A percentile compares a stretch with the other conserved stretches of the same genome.
Evolutionary conservation across 768 basidiomycete genomes (phyloP).

Genomic region (Hysterangium stoloniferum): DNA sequence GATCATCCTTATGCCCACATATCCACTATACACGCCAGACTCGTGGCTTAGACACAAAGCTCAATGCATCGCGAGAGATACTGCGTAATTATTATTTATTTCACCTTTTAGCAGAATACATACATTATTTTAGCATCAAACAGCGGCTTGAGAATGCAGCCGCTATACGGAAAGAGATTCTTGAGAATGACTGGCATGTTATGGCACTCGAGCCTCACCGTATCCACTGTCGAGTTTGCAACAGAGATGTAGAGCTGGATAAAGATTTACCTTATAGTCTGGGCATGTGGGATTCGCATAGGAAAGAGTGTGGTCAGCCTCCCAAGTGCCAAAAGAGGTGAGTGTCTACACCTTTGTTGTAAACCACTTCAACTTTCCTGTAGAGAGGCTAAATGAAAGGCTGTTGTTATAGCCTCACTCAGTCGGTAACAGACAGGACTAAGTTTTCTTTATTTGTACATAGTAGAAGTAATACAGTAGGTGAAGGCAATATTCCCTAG

Average conservation of each 20-base stretch:
- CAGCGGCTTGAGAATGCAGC: background rate
- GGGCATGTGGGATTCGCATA: slow-evolving; percentile 1
- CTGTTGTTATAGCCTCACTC: no score
- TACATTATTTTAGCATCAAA: background rate
- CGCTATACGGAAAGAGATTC: background rate
- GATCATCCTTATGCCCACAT: background rate
- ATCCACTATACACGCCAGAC: background rate
- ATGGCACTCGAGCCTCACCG: background rate
- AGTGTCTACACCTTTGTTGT: no score
- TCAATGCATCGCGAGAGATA: background rate
- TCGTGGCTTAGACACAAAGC: slow-evolving; percentile 5
- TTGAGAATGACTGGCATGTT: background rate
- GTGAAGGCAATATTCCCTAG: no score
- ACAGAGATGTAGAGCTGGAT: background rate
- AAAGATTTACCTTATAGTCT: slow-evolving; percentile 1
- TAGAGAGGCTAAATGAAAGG: no score
- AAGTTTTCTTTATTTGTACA: no score
- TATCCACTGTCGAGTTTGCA: slow-evolving; percentile 1
- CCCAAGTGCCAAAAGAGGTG: no score
- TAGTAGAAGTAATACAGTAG: no score
- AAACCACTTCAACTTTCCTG: no score
- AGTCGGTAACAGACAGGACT: no score
- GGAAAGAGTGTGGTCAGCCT: slow-evolving; percentile 4
- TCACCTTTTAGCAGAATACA: no score
- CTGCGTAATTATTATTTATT: background rate